Conservation (phyloP, 2,329 filamentous ascomycete species). For the Lasiodiplodia sp. region DNA sequence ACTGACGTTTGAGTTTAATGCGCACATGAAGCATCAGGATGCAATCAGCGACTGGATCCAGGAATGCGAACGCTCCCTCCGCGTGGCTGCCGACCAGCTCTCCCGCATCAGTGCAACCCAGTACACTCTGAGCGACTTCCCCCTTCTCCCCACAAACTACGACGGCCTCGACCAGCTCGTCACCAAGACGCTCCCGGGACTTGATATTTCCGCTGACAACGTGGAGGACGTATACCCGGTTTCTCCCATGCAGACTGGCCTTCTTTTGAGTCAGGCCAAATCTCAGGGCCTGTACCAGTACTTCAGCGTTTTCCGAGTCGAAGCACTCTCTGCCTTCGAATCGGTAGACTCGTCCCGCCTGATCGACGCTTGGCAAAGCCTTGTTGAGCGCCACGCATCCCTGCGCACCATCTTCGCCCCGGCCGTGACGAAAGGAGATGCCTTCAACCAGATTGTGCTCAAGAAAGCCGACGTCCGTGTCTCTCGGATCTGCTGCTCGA, state of each 20-base stretch:
- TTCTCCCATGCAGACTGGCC: slow-evolving; percentile 27
- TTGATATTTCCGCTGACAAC: slow-evolving; percentile 34
- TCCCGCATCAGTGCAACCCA: not conserved
- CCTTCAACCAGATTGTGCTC: slow-evolving; percentile 43
- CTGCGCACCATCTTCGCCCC: slow-evolving; percentile 45
- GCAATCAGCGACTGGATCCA: slow-evolving; percentile 54
- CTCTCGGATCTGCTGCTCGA: slow-evolving; percentile 27
- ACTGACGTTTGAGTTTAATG: slow-evolving; percentile 61
- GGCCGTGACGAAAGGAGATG: slow-evolving; percentile 40
- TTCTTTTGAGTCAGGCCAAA: slow-evolving; percentile 24
- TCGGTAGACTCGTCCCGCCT: slow-evolving; percentile 38
- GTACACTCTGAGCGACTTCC: slow-evolving; percentile 12
- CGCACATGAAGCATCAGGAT: slow-evolving; percentile 55
- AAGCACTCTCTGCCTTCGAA: not conserved
- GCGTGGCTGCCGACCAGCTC: slow-evolving; percentile 38
- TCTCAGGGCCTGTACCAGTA: slow-evolving; percentile 10
- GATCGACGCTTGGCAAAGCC: slow-evolving; percentile 45
- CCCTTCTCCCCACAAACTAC: slow-evolving; percentile 3
- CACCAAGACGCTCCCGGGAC: not conserved
- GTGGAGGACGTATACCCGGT: slow-evolving; percentile 28
- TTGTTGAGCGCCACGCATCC: slow-evolving; percentile 44
- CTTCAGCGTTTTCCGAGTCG: slow-evolving; percentile 7
- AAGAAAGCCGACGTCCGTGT: slow-evolving; percentile 17
- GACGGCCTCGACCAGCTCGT: not conserved
- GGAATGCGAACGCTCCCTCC: slow-evolving; percentile 47